Conservation (phyloP, 106 monocot species). For the Hemerocallis citrina region DNA sequence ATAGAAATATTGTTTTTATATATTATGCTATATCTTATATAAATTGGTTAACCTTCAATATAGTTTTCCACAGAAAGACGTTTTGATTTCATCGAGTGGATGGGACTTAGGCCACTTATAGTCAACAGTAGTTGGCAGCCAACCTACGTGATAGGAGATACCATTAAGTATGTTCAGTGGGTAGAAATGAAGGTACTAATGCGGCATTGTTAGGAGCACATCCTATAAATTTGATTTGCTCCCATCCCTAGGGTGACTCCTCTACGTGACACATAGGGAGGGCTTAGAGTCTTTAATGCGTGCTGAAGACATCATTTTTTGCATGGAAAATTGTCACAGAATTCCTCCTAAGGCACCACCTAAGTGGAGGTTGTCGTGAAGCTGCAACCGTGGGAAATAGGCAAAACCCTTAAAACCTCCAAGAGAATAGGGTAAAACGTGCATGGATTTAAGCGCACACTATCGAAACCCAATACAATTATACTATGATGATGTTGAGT, state of each 20-base stretch:
- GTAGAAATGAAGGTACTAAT: not conserved
- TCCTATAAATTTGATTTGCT: too few species aligned
- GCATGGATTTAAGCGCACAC: too few species aligned
- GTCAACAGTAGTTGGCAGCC: not conserved
- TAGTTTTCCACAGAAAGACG: not conserved
- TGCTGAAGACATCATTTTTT: not conserved
- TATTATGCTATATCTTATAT: not conserved
- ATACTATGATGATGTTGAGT: too few species aligned
- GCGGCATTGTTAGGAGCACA: not conserved
- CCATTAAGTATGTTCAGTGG: not conserved
- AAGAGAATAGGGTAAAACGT: too few species aligned
- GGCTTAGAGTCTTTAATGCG: not conserved
- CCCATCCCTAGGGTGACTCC: too few species aligned
- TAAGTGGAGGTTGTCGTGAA: too few species aligned
- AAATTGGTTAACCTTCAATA: not conserved
- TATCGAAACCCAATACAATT: too few species aligned
- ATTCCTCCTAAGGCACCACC: too few species aligned
- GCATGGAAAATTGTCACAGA: not conserved
- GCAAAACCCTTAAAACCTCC: too few species aligned
- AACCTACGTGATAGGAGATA: not conserved
- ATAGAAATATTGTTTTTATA: not conserved
- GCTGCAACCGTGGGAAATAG: too few species aligned
- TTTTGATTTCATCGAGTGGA: too few species aligned
- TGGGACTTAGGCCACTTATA: not conserved
- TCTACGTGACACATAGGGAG: not conserved